Percentiles rank a stretch among this genome's conserved stretches.
Evolutionary conservation across 1,284 basidiomycete species (phyloP).

Genomic region (Ganoderma sinense): DNA sequence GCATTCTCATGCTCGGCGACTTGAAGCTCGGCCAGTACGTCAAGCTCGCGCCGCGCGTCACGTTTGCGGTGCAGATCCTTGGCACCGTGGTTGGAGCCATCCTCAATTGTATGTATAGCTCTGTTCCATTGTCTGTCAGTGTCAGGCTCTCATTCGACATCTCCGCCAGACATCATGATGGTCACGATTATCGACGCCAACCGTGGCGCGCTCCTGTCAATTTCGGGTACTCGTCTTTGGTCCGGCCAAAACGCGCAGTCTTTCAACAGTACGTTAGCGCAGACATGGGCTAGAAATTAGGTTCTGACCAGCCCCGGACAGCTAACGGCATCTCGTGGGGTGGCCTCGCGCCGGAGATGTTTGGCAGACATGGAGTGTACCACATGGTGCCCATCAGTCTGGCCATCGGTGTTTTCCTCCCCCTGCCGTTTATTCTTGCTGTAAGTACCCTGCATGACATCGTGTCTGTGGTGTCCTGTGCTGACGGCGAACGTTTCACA

Average conservation of each 20-base stretch:
- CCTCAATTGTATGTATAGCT: conserved; percentile 46
- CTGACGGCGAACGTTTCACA: neutral
- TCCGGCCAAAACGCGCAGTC: conserved; percentile 62
- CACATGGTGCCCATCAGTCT: conserved; percentile 60
- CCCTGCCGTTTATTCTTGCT: conserved; percentile 56
- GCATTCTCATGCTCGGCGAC: conserved; percentile 55
- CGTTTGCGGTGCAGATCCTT: conserved; percentile 65
- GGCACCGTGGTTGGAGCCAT: conserved; percentile 52
- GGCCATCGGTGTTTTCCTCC: conserved; percentile 58
- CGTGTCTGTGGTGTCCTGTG: neutral
- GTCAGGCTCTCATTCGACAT: neutral
- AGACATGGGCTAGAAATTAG: neutral
- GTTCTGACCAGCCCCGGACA: conserved; percentile 17
- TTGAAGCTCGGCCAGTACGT: conserved; percentile 60
- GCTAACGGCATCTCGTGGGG: conserved; percentile 67
- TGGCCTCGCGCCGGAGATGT: conserved; percentile 60
- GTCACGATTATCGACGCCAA: conserved; percentile 53
- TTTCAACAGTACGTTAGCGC: conserved; percentile 43
- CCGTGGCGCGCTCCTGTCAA: conserved; percentile 44
- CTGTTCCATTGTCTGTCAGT: conserved; percentile 10
- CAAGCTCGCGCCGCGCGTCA: conserved; percentile 69
- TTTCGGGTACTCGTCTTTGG: conserved; percentile 48
- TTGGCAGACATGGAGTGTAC: conserved; percentile 55
- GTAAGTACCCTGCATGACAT: conserved; percentile 25
- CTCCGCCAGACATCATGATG: conserved; percentile 51